phyloP scores from a whole-genome alignment of 2,329 filamentous ascomycete genomes.

The Plectosphaerella sp. region DNA sequence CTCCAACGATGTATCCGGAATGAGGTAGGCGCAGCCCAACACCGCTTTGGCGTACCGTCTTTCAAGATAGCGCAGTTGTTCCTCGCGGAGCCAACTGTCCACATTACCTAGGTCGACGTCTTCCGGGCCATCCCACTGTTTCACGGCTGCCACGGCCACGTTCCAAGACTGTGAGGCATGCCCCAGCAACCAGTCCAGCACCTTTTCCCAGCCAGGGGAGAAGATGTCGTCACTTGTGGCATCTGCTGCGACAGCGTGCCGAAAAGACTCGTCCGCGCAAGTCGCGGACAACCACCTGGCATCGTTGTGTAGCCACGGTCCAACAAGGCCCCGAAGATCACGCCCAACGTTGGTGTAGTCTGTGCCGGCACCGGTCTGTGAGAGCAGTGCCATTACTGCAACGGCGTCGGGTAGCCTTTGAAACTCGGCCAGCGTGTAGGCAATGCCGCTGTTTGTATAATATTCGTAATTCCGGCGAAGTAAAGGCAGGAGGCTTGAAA shows the following conservation, averaged over 20 bases:
- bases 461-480: constrained; percentile 67
- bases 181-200: constrained; percentile 62
- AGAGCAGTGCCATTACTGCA: constrained; percentile 59
- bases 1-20: constrained; percentile 54
- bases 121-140: constrained; percentile 68
- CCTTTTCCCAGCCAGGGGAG: constrained; percentile 63
- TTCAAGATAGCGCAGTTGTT: constrained; percentile 55
- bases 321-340: constrained; percentile 64
- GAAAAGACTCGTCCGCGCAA: constrained; percentile 13
- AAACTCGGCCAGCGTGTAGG: constrained; percentile 58
- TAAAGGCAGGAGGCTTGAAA: constrained; percentile 65
- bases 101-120: constrained; percentile 66
- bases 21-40: constrained; percentile 63
- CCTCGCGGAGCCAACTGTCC: constrained; percentile 55
- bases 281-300: constrained; percentile 46
- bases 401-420: constrained; percentile 53
- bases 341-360: constrained; percentile 45
- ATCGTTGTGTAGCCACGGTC: constrained; percentile 69
- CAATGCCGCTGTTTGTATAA: constrained; percentile 46
- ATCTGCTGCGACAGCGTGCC: constrained; percentile 14
- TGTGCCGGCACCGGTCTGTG: constrained; percentile 43
- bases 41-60: constrained; percentile 62
- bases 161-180: constrained; percentile 58
- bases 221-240: constrained; percentile 18
- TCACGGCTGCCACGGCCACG: constrained; percentile 57